phyloP scores from a whole-genome alignment of 75 land plant genomes.

The Sequoiadendron giganteum region DNA sequence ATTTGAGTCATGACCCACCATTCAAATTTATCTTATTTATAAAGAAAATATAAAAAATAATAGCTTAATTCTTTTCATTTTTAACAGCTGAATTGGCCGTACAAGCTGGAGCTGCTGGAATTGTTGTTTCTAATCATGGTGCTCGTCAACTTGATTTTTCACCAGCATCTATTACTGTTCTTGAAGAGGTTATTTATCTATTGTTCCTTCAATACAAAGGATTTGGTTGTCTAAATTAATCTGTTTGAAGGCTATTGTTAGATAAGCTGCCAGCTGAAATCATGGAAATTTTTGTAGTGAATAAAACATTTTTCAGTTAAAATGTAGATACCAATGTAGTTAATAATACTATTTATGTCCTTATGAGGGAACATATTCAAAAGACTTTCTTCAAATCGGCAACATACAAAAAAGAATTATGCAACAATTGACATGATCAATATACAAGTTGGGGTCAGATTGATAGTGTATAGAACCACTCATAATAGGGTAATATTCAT shows the following conservation, averaged over 20 bases:
- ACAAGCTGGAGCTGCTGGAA: conserved; percentile 68
- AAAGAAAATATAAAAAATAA: background rate
- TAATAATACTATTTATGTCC: background rate
- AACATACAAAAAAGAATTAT: background rate
- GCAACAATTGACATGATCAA: background rate
- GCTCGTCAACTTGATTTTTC: conserved; percentile 83
- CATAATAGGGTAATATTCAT: background rate
- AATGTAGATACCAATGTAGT: background rate
- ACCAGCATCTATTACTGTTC: conserved; percentile 65
- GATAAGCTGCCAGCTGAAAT: background rate
- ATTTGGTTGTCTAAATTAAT: background rate
- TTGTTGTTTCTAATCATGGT: conserved; percentile 87
- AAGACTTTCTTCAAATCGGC: background rate
- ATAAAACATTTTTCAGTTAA: background rate
- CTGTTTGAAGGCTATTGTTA: background rate
- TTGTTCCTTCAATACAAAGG: background rate
- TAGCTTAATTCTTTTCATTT: background rate
- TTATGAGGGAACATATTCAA: background rate
- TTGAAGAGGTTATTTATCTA: conserved; percentile 66
- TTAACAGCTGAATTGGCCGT: conserved; percentile 14
- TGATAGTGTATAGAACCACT: background rate
- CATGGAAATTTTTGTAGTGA: background rate
- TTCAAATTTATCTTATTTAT: background rate
- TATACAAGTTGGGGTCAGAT: background rate
- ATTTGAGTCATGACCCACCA: background rate